Conservation (phyloP, 2,329 filamentous ascomycete species). For the Scorias spongiosa region DNA sequence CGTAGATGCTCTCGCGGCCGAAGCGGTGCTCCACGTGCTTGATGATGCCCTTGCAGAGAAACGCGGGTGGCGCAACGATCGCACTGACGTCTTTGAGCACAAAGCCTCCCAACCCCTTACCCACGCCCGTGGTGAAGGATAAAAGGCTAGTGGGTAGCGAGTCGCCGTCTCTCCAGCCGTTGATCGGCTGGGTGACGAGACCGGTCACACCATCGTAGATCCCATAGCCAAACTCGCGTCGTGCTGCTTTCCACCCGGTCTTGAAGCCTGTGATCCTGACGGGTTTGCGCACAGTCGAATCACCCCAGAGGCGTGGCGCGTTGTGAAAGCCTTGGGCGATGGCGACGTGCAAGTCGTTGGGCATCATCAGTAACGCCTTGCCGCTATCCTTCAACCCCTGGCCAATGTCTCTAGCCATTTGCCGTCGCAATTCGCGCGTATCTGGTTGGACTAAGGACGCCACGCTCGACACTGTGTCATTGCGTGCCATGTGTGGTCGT, state of each 20-base stretch:
- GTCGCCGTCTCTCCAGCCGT: slow-evolving; percentile 44
- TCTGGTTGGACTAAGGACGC: slow-evolving; percentile 17
- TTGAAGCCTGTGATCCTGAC: slow-evolving; percentile 66
- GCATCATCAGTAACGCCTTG: slow-evolving; percentile 59
- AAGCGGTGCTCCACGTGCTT: slow-evolving; percentile 52
- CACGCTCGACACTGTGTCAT: slow-evolving; percentile 11
- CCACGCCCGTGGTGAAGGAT: slow-evolving; percentile 43
- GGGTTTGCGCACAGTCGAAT: slow-evolving; percentile 61
- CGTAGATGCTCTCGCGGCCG: slow-evolving; percentile 14
- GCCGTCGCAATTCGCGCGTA: slow-evolving; percentile 12
- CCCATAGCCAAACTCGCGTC: slow-evolving; percentile 45
- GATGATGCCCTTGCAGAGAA: slow-evolving; percentile 69
- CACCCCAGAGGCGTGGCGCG: slow-evolving; percentile 69
- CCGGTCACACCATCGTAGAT: slow-evolving; percentile 72
- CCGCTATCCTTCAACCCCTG: slow-evolving; percentile 59
- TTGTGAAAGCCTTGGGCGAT: slow-evolving; percentile 81
- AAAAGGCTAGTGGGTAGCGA: slow-evolving; percentile 14
- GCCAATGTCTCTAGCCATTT: slow-evolving; percentile 44
- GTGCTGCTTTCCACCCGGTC: slow-evolving; percentile 62
- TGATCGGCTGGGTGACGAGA: slow-evolving; percentile 60
- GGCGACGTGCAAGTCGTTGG: slow-evolving; percentile 71
- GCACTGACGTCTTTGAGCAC: slow-evolving; percentile 68
- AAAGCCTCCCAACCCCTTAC: slow-evolving; percentile 68
- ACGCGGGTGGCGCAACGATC: slow-evolving; percentile 51
- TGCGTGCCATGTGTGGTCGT: slow-evolving; percentile 8